A percentile compares a stretch with the other conserved stretches of the same genome.
Conservation (phyloP, 1,139 yeast genomes). For the Ogataea hybrid region DNA sequence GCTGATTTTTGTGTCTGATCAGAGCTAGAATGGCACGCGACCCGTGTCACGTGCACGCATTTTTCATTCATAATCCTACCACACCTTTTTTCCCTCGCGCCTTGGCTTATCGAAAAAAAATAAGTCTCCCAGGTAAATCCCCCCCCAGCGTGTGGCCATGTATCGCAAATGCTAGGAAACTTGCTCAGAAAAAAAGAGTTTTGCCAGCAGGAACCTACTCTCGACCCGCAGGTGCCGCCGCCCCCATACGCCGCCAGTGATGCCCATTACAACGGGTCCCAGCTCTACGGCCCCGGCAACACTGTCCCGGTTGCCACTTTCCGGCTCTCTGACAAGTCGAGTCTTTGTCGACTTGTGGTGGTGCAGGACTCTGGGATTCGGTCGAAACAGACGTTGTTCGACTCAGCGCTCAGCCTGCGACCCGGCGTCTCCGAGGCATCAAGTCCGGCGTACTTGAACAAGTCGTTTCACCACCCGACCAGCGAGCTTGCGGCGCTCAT, state of each 20-base stretch:
- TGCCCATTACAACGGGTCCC: slow-evolving; percentile 22
- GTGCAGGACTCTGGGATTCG: slow-evolving; percentile 56
- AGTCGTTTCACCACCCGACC: slow-evolving; percentile 38
- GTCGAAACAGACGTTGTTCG: slow-evolving; percentile 48
- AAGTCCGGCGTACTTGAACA: slow-evolving; percentile 22
- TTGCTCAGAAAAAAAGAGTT: slow-evolving; percentile 10
- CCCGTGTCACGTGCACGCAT: background rate
- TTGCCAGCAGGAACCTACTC: background rate
- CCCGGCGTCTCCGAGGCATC: slow-evolving; percentile 4
- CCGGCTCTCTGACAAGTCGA: slow-evolving; percentile 35
- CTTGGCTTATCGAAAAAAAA: slow-evolving; percentile 5
- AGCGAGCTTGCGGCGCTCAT: slow-evolving; percentile 49
- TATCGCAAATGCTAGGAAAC: slow-evolving; percentile 4
- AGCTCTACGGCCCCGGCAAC: slow-evolving; percentile 28
- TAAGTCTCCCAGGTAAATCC: background rate
- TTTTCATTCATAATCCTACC: no score
- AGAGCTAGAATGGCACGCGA: background rate
- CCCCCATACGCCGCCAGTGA: slow-evolving; percentile 14
- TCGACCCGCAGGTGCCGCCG: slow-evolving; percentile 1
- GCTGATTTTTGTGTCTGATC: background rate
- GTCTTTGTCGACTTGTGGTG: slow-evolving; percentile 43
- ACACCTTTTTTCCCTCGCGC: background rate
- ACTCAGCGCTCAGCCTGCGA: slow-evolving; percentile 33
- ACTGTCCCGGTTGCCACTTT: slow-evolving; percentile 19
- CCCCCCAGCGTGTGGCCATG: slow-evolving; percentile 1